Evolutionary conservation across 164 flowering plant species (phyloP).

Genomic region (Akebia trifoliata): DNA sequence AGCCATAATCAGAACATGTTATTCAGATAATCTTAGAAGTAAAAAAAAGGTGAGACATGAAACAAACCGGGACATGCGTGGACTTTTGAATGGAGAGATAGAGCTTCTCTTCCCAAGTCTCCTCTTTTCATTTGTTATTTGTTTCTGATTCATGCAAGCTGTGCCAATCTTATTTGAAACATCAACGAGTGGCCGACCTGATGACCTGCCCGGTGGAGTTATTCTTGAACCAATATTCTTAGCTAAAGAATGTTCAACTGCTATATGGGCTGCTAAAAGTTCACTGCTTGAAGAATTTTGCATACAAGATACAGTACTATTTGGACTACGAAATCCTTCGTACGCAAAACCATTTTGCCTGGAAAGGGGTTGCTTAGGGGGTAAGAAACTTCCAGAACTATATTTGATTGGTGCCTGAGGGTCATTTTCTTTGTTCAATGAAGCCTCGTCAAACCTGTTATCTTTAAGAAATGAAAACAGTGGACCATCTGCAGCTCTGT

Average conservation of each 20-base stretch:
- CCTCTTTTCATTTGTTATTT: slow-evolving; percentile 35
- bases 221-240: slow-evolving; percentile 25
- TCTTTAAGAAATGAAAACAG: slow-evolving; percentile 21
- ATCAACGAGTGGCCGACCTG: slow-evolving; percentile 48
- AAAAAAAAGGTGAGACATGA: neutral
- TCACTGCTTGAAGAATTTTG: slow-evolving; percentile 21
- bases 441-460: slow-evolving; percentile 12
- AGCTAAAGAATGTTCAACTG: slow-evolving; percentile 14
- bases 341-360: slow-evolving; percentile 22
- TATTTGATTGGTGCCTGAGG: slow-evolving; percentile 16
- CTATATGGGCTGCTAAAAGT: slow-evolving; percentile 6
- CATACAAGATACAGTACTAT: slow-evolving; percentile 9
- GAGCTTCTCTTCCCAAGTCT: slow-evolving; percentile 40
- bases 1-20: slow-evolving; percentile 4
- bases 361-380: slow-evolving; percentile 35
- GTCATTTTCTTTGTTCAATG: slow-evolving; percentile 31
- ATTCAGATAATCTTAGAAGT: neutral
- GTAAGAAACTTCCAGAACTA: slow-evolving; percentile 28
- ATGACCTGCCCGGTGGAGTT: slow-evolving; percentile 21
- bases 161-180: slow-evolving; percentile 44
- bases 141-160: slow-evolving; percentile 20
- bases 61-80: slow-evolving; percentile 51
- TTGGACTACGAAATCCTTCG: slow-evolving; percentile 13
- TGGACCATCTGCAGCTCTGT: slow-evolving; percentile 27
- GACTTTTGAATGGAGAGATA: slow-evolving; percentile 84